Base-by-base conservation (phyloP, 768 basidiomycete species). In the Leccinum longicurvipes region DNA sequence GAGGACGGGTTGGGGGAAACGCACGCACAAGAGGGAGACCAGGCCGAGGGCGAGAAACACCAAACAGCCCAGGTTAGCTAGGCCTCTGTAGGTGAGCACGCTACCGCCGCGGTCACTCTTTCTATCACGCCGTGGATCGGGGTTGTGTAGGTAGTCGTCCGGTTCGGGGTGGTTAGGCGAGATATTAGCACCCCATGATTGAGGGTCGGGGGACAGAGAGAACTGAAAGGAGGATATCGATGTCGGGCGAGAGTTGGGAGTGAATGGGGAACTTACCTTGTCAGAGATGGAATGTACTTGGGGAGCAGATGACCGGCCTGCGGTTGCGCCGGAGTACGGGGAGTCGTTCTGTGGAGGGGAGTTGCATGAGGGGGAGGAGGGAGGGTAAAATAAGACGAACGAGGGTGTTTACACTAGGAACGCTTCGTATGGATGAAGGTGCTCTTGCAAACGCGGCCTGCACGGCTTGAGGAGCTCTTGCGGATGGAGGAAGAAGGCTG, bases 141-240 rank as follows among this genome's bases (percentile, higher is more conserved):
- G 85, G 61, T 86, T 86, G 66, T 89, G 87, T n/a, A 89, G 78
- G 53, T 79, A 79, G 68, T 89, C 87, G 57, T 89, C 87, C 15
- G 80, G 73, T 67, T 89, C 87, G 4, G 76, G 67, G 51, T 79
- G 73, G 57, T 77, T 77, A 36, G 78, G 78, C 7, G 82, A 82
- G 56, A 87, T 72, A 60, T 86, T 81, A 31, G 86, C 80, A 2
- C 86, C 87, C 89, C 89, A 91, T 0, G 77, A 81, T 14, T 78
- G 72, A 3, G 89, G 89, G 70, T 90, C 87, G 1, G 87, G 81
- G 6, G 87, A 83, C 21, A 90, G 80, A 15, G 87, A 87, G 65
- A 82, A 90, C 87, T 91, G 32, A 49, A 31, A 21, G 19, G 45
- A 2, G 15, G 29, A 19, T 31, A 15, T 66, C 21, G 46, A 56